Percentiles rank a stretch among this genome's conserved stretches.
Conservation (phyloP, 129 eudicot genomes). For the Ambrosia artemisiifolia region DNA sequence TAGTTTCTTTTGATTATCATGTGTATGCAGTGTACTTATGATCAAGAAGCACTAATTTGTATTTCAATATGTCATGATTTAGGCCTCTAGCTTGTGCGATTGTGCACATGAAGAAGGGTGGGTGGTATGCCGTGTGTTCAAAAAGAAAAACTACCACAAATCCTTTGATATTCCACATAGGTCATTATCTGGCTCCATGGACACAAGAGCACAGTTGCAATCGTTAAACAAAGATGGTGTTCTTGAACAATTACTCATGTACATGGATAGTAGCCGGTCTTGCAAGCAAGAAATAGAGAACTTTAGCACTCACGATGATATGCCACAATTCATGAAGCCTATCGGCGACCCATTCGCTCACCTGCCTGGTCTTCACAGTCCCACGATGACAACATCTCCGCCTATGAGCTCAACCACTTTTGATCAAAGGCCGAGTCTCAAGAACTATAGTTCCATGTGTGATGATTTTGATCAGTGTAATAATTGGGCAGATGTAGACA, state of each 20-base stretch:
- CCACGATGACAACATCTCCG: constrained; percentile 21
- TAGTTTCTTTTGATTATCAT: not conserved
- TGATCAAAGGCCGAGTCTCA: constrained; percentile 6
- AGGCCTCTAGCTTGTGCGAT: constrained; percentile 35
- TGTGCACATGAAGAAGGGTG: constrained; percentile 68
- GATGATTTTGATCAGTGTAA: constrained; percentile 13
- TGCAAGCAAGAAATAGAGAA: constrained; percentile 37
- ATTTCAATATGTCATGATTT: not conserved
- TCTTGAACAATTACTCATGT: constrained; percentile 49
- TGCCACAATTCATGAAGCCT: constrained; percentile 19
- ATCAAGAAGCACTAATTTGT: not conserved
- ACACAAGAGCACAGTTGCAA: constrained; percentile 13
- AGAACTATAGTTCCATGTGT: constrained; percentile 8
- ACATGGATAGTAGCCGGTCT: constrained; percentile 34
- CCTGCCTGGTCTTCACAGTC: constrained; percentile 53
- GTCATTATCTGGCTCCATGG: constrained; percentile 16
- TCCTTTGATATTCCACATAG: constrained; percentile 33
- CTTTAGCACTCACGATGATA: constrained; percentile 9
- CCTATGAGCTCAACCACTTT: not conserved
- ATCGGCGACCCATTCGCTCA: constrained; percentile 27
- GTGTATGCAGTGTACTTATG: not conserved
- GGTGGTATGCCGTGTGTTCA: constrained; percentile 79
- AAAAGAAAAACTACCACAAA: constrained; percentile 66
- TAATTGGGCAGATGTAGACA: constrained; percentile 48
- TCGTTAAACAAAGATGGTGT: constrained; percentile 26